Base-by-base conservation (phyloP, 208 protist genomes). In the Trypanosoma vivax region DNA sequence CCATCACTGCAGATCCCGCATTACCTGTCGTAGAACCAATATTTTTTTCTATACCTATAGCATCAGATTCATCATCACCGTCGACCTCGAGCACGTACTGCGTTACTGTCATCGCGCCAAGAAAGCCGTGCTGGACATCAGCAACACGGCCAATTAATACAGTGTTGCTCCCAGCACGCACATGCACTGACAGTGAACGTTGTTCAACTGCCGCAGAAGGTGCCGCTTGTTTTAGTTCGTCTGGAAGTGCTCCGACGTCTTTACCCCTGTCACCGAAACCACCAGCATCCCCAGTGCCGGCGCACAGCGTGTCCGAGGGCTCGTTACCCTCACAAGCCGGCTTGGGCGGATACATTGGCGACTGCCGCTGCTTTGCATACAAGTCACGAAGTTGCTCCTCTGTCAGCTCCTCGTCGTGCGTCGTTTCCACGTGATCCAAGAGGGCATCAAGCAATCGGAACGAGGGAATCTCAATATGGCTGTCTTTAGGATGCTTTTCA, bases 81-180 rank as follows among this genome's bases (percentile, higher is more conserved):
- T 43, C 18, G 10, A 85, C 58, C 9, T 66, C 60, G 2, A 91
- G 23, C 9, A 91, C 79, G 47, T 83, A 87, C 69, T 91, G 83
- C 25, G 86, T 49, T 9, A 85, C 68, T 7, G 62, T 42, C 2
- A 49, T 56, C 3, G 60, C 19, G 7, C 72, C 77, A 6, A 88
- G 39, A 40, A 72, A 91, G 5, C 83, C 83, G 27, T 83, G 69
- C 46, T 91, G 83, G 10, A 86, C 67, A 46, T 91, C 83, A 2
- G 63, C 59, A 40, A 91, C 72, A 9, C 50, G 52, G n/a, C 83
- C 83, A 1, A 88, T 40, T 11, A 88, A 21, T 9, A 83, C 63
- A 7, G 66, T 70, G 61, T 91, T 91, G 37, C 57, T 75, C 5
- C 60, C 55, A 9, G 54, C 24, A 23, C 83, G 79, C n/a, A 74